Base-by-base conservation (phyloP, 257 asterid species). In the Capsicum rhomboideum region DNA sequence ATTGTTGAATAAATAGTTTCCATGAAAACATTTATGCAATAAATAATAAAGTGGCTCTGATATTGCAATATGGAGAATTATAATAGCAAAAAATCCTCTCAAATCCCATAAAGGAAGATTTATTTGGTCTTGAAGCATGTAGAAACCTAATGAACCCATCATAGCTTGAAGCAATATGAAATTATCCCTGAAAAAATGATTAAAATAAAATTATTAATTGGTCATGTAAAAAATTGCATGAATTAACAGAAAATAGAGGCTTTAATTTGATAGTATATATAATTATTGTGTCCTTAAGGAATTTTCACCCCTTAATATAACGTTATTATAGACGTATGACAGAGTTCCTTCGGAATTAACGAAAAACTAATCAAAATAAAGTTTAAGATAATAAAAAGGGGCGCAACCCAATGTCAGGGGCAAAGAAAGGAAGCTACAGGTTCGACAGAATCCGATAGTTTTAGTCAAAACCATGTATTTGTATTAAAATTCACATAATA, bases 41-140 rank as follows among this genome's bases (percentile, higher is more conserved):
- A 31, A 87, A 88, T 96, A 96, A 79, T 91, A 96, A 37, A 96
- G 90, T 3, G 98, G 99, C 90, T 95, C 99, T 28, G 98, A 92
- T 67, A 94, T 66, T 12, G 90, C 87, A 20, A 92, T 78, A 52
- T 95, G 99, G 18, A 95, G 94, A 26, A 83, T 34, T 44, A 88
- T 17, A 37, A 89, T 92, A 80, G 90, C 90, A 26, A 90, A 54
- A 52, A 93, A 71, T 52, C 98, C 98, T 18, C 72, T 91, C 49
- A 72, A 82, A 88, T 91, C 87, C 97, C 98, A 96, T 0, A 80
- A 3, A 31, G 97, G 92, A 26, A 88, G 55, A 82, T 85, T 72
- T 26, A 75, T 28, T 77, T 85, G 82, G 18, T 67, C 68, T 42
- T 93, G 92, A 67, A 89, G 90, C 64, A 84, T 50, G 89, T 88